Evolutionary conservation across 1,284 basidiomycete species (phyloP).

Genomic region (Phylloporus sp.): DNA sequence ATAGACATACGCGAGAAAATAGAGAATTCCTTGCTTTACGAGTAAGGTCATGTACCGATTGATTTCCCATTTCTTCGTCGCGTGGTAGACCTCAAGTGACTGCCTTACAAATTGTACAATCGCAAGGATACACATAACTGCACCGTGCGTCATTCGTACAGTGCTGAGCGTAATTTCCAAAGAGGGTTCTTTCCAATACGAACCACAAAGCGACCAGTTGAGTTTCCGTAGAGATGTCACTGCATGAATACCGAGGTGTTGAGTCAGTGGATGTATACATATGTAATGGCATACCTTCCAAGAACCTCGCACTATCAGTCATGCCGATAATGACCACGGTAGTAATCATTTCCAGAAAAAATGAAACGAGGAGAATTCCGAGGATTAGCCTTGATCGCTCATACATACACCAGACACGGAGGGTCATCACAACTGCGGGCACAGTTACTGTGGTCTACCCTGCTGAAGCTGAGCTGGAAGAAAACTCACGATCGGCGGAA

Average conservation of each 20-base stretch:
- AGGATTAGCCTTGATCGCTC: background rate
- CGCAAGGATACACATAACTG: background rate
- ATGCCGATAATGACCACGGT: background rate
- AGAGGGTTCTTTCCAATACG: no score
- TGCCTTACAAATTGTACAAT: background rate
- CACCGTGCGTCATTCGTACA: background rate
- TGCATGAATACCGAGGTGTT: background rate
- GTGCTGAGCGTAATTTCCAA: no score
- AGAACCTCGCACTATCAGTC: background rate
- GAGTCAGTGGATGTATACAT: background rate
- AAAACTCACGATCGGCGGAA: background rate
- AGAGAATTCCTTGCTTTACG: no score
- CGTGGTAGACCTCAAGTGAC: background rate
- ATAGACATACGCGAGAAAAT: no score
- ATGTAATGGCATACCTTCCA: background rate
- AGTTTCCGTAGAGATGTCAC: no score
- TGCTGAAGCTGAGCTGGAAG: background rate
- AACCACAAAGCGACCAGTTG: no score
- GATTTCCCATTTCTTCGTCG: background rate
- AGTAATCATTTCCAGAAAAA: background rate
- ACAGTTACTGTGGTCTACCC: background rate
- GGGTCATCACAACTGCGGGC: background rate
- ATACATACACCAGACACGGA: background rate
- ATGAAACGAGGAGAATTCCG: background rate
- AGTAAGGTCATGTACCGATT: no score